phyloP scores from a whole-genome alignment of 768 basidiomycete genomes.

The Pleurotus salmoneostramineus region DNA sequence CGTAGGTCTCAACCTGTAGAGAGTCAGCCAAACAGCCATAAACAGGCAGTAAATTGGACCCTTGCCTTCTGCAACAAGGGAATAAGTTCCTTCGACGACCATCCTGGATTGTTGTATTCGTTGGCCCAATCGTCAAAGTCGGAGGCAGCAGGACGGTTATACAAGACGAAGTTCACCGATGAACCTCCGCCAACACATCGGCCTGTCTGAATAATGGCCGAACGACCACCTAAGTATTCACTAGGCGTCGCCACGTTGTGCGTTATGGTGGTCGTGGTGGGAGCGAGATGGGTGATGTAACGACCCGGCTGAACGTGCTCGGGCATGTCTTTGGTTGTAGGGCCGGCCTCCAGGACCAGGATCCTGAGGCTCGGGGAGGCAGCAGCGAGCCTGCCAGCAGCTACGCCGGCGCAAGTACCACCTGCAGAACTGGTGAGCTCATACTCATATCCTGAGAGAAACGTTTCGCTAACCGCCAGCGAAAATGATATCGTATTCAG shows the following conservation, averaged over 20 bases:
- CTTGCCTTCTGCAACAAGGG: conserved; percentile 20
- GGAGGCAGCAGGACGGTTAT: conserved; percentile 18
- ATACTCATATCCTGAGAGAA: background rate
- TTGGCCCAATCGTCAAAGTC: conserved; percentile 24
- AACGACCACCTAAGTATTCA: conserved; percentile 13
- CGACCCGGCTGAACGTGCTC: conserved; percentile 17
- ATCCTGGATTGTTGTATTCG: conserved; percentile 17
- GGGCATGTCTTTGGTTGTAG: conserved; percentile 14
- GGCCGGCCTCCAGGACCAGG: conserved; percentile 21
- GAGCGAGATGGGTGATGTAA: conserved; percentile 13
- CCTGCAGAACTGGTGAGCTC: conserved; percentile 3
- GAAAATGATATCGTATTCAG: conserved; percentile 7
- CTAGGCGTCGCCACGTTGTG: conserved; percentile 11
- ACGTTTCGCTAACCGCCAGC: background rate
- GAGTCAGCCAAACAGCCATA: background rate
- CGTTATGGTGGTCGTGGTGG: conserved; percentile 14
- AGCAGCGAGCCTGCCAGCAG: conserved; percentile 19
- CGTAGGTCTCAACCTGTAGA: conserved; percentile 33
- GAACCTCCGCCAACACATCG: conserved; percentile 20
- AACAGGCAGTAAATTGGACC: background rate
- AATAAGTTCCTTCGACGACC: conserved; percentile 19
- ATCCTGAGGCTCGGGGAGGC: conserved; percentile 23
- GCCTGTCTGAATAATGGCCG: conserved; percentile 13
- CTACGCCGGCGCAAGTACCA: conserved; percentile 22
- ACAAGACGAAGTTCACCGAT: conserved; percentile 15